Evolutionary conservation across 768 basidiomycete species (phyloP), one percentile per base, ranked within the genome.

Genomic region (Russula earlei): DNA sequence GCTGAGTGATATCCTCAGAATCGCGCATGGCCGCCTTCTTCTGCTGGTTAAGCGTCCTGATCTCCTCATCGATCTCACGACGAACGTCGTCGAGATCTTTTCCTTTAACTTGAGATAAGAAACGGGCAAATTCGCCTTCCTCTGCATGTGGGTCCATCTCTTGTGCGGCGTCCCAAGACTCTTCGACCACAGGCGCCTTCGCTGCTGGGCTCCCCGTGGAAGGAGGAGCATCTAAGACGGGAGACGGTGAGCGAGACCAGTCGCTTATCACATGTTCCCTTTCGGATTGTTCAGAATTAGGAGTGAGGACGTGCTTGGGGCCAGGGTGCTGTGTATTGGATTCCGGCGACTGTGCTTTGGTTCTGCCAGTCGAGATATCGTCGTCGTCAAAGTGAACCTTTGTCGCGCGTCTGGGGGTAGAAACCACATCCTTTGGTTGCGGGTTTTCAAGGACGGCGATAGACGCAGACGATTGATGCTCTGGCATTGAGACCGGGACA

Each of bases 1-100:
- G 89, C 67, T 91, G 87, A 3, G 91, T 93, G 61, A 98, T 81
- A 65, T 97, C 92, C 65, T 97, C 96, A 2, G 91, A 87, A 70
- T 97, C 94, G 11, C 94, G 77, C 82, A 93, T 83, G 20, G 92
- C 91, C 29, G 82, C 82, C 68, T 91, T 94, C 67, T 82, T 80
- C 71, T 94, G 87, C 68, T 82, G 77, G 67, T 93, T 84, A 41
- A 99, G 72, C 11, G 76, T 74, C 60, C 77, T 76, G 57, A 99
- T 91, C 69, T 99, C 96, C 45, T 87, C 85, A 67, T 96, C 91
- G 42, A 98, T 93, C 69, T 98, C 96, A 50, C 77, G 76, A 54
- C 85, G 78, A 40, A 95, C 87, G 40, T 83, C 77, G 34, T 88
- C 84, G 46, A 98, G 69, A 66, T 93, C 82, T 57, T 80, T 83